phyloP scores from a whole-genome alignment of 2,329 filamentous ascomycete genomes.

The Curvularia lunata region DNA sequence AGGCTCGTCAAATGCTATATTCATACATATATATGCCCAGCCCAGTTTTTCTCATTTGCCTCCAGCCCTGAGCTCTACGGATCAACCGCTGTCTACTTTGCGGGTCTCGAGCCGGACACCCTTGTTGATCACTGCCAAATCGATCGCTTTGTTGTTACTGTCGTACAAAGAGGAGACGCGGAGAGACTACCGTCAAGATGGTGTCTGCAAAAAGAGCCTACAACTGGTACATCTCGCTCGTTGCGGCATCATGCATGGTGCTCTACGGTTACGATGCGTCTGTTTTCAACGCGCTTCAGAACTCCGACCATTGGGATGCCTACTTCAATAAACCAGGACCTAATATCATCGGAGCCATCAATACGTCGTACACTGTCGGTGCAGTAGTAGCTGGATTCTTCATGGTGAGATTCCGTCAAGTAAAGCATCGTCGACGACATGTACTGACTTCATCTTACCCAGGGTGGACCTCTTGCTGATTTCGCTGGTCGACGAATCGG shows the following conservation, averaged over 20 bases:
- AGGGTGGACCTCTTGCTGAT: constrained; percentile 67
- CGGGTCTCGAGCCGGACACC: constrained; percentile 19
- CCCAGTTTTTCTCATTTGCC: constrained; percentile 14
- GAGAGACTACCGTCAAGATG: constrained; percentile 34
- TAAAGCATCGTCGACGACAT: background rate
- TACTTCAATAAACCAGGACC: constrained; percentile 63
- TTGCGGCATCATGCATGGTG: constrained; percentile 76
- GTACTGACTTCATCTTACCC: constrained; percentile 1
- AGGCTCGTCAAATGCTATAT: constrained; percentile 23
- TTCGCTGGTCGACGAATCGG: constrained; percentile 67
- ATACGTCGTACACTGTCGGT: constrained; percentile 73
- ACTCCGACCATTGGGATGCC: constrained; percentile 68
- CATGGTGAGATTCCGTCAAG: constrained; percentile 42
- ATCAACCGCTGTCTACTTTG: constrained; percentile 26
- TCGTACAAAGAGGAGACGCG: background rate
- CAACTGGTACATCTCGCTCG: constrained; percentile 69
- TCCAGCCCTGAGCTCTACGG: constrained; percentile 18
- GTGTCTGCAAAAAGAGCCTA: constrained; percentile 51
- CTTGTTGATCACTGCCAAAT: constrained; percentile 1
- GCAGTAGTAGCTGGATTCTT: constrained; percentile 75
- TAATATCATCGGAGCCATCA: constrained; percentile 63
- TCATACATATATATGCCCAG: constrained; percentile 30
- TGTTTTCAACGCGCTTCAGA: constrained; percentile 75
- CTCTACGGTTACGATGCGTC: constrained; percentile 77
- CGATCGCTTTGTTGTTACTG: background rate